Evolutionary conservation across 768 basidiomycete genomes (phyloP).

Genomic region (Tylopilus felleus): DNA sequence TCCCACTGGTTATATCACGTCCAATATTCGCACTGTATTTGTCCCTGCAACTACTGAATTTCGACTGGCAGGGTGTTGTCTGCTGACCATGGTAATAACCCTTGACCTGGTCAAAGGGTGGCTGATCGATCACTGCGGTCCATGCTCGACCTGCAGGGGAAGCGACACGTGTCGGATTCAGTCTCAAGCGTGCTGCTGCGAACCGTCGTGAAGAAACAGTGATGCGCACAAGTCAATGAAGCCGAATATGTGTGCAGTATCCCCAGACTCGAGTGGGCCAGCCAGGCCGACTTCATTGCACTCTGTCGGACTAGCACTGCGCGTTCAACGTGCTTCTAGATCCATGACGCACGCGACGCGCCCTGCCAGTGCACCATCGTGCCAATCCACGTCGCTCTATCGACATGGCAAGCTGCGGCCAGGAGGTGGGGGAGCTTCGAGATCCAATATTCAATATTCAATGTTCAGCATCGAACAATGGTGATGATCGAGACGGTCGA

Average conservation of each 20-base stretch:
- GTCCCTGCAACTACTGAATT: not conserved
- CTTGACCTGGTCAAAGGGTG: constrained; percentile 6
- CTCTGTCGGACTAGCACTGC: not conserved
- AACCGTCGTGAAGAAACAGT: not conserved
- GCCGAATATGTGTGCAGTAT: not conserved
- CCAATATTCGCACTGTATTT: constrained; percentile 14
- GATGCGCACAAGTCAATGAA: too few relatives aligned
- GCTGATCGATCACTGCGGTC: constrained; percentile 3
- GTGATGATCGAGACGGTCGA: constrained; percentile 7
- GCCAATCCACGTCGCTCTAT: not conserved
- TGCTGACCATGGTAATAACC: not conserved
- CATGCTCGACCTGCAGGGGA: not conserved
- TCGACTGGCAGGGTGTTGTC: not conserved
- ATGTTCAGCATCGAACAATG: not conserved
- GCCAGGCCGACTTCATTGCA: not conserved
- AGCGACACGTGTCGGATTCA: not conserved
- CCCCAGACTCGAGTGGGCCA: not conserved
- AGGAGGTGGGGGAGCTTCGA: not conserved
- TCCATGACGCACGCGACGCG: not conserved
- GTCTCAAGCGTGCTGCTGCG: not conserved
- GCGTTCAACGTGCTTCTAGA: not conserved
- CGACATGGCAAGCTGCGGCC: not conserved
- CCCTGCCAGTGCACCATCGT: not conserved
- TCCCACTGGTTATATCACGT: constrained; percentile 10
- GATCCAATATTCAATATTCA: not conserved